Conservation (phyloP, 345 rosid species). For the Viola odorata region DNA sequence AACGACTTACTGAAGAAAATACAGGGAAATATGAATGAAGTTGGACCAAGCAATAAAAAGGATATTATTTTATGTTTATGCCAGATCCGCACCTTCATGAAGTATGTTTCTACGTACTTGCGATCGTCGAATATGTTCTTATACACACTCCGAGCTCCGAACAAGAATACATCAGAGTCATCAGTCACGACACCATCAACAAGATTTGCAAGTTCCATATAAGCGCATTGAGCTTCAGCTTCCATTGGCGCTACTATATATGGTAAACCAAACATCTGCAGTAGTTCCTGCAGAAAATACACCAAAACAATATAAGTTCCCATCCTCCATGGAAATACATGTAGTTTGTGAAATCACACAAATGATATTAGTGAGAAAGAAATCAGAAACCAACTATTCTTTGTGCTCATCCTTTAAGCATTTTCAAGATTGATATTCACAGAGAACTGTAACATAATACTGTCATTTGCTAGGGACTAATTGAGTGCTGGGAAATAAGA, state of each 20-base stretch:
- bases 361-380: neutral
- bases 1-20: neutral
- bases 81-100: slow-evolving; percentile 53
- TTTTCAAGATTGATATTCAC: slow-evolving; percentile 3
- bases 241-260: slow-evolving; percentile 98
- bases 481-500: neutral
- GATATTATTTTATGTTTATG: too few relatives aligned
- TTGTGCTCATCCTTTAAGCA: neutral
- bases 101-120: slow-evolving; percentile 95
- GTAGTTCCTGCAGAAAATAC: slow-evolving; percentile 54
- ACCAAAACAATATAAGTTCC: neutral
- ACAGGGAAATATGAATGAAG: neutral
- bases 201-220: slow-evolving; percentile 73
- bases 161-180: slow-evolving; percentile 91
- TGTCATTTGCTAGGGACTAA: neutral
- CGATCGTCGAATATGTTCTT: slow-evolving; percentile 97
- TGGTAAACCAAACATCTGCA: slow-evolving; percentile 97
- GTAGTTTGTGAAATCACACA: neutral
- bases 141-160: slow-evolving; percentile 84
- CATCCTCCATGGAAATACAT: neutral
- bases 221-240: slow-evolving; percentile 98
- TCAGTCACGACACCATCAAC: slow-evolving; percentile 97
- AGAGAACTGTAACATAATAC: neutral
- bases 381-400: neutral
- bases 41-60: too few relatives aligned